phyloP scores from a whole-genome alignment of 805 yeast genomes.

The Pichia phayaonensis region DNA sequence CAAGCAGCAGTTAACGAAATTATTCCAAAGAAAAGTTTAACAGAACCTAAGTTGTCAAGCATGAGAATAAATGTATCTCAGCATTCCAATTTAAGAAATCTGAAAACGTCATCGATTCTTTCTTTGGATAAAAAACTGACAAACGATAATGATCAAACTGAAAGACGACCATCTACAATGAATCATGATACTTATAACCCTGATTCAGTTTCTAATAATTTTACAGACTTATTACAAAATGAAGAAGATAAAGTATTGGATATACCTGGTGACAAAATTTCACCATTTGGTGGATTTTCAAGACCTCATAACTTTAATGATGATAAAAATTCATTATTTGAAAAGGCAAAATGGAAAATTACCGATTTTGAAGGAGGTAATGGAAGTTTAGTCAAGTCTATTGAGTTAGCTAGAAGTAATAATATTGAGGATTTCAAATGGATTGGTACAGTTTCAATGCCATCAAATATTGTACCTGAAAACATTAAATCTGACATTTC shows the following conservation, averaged over 20 bases:
- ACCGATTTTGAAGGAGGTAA: constrained; percentile 70
- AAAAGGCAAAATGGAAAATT: constrained; percentile 65
- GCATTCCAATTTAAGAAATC: constrained; percentile 4
- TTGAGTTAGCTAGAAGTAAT: constrained; percentile 48
- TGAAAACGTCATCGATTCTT: constrained; percentile 7
- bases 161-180: neutral
- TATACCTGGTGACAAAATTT: constrained; percentile 27
- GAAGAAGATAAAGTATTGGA: constrained; percentile 10
- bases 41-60: constrained; percentile 14
- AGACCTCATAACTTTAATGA: constrained; percentile 42
- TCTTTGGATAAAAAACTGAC: constrained; percentile 2
- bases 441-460: constrained; percentile 92
- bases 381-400: constrained; percentile 82
- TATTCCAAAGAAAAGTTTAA: neutral
- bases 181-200: constrained; percentile 4
- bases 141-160: neutral
- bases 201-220: constrained; percentile 1
- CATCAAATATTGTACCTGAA: constrained; percentile 71
- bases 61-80: constrained; percentile 12
- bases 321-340: constrained; percentile 39
- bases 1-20: constrained; percentile 7
- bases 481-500: constrained; percentile 48
- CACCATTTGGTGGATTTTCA: constrained; percentile 72
- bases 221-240: constrained; percentile 3
- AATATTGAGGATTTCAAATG: constrained; percentile 40